Evolutionary conservation across 2,329 filamentous ascomycete species (phyloP), one percentile per base, ranked within the genome.

Genomic region (Colletotrichum lupini): DNA sequence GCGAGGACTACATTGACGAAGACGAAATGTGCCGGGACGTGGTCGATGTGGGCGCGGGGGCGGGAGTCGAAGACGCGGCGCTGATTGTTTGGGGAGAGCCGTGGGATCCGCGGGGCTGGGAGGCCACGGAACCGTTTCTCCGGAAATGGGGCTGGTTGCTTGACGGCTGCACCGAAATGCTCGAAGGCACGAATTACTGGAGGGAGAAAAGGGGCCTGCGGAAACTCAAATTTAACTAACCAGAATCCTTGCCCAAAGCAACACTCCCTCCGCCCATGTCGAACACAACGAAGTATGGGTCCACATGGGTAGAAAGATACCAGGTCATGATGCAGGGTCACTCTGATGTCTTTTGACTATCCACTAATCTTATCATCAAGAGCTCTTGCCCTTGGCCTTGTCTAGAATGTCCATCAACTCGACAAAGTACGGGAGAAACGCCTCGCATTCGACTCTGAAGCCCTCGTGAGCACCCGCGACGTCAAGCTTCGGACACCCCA

Each of bases 101-200:
- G 0, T 85, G 82, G 79, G 81, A 88, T 46, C 68, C 80, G 2
- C 72, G 74, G 0, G 84, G 81, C 11, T 89, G 87, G 88, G 87
- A 89, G 74, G 79, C 85, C 1, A 87, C 82, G 0, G 80, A 82
- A 9, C 68, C 72, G 0, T 88, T 90, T 74, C 74, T 85, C 2
- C 78, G 78, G 53, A 88, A 87, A 74, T 89, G 86, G 85, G 80
- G 76, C 1, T 81, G 81, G 78, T 64, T 86, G 11, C 55, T 86
- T 0, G 74, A 74, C 1, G 84, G 81, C 0, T 86, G 84, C 64
- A 69, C 75, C 0, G 82, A 86, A 42, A 64, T 85, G 7, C 69
- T 85, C 7, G 75, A 80, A 19, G 78, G 80, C 24, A 84, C 82
- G 4, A 84, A 84, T 76, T 75, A 75, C 56, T 84, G 83, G 82